These are phyloP conservation scores for Tuber indicum DNA, from an alignment of 495 filamentous ascomycete species.

Conservation along the genomic window DNA sequence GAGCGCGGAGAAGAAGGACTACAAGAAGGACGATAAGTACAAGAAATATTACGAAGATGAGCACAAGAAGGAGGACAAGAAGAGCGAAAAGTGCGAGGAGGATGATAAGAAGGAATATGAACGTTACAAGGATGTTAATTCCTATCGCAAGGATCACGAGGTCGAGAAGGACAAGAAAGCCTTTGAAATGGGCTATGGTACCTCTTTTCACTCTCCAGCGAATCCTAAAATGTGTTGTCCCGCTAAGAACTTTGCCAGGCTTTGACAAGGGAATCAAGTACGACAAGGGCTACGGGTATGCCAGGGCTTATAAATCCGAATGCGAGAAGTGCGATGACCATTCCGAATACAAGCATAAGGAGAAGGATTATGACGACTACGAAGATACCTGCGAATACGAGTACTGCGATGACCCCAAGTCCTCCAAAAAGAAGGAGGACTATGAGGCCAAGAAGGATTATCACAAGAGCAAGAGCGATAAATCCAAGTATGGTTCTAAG, in stretches of 20 bases:
- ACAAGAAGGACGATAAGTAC: slow-evolving; percentile 2
- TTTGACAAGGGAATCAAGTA: slow-evolving; percentile 35
- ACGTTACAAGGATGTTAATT: neutral
- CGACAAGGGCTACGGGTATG: slow-evolving; percentile 37
- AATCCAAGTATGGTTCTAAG: neutral
- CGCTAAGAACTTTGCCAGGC: slow-evolving; percentile 9
- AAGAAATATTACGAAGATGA: neutral
- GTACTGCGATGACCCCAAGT: slow-evolving; percentile 7
- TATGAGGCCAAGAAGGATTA: neutral
- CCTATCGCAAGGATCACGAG: neutral
- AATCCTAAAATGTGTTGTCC: neutral
- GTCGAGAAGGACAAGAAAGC: slow-evolving; percentile 15
- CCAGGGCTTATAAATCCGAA: slow-evolving; percentile 23
- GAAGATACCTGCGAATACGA: neutral
- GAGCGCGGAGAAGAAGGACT: neutral
- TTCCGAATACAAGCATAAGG: slow-evolving; percentile 1
- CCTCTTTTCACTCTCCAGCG: neutral
- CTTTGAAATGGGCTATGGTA: slow-evolving; percentile 26
- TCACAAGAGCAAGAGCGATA: slow-evolving; percentile 9
- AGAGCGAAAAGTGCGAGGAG: slow-evolving; percentile 10
- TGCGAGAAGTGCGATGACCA: slow-evolving; percentile 21
- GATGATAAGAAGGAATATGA: slow-evolving; percentile 6
- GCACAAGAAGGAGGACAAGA: slow-evolving; percentile 7
- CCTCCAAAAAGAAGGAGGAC: slow-evolving; percentile 1
- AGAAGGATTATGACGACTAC: slow-evolving; percentile 6